Percentiles rank a stretch among this genome's conserved stretches.
phyloP scores from a whole-genome alignment of 2,329 filamentous ascomycete species.

The Sarocladium brachiariae region DNA sequence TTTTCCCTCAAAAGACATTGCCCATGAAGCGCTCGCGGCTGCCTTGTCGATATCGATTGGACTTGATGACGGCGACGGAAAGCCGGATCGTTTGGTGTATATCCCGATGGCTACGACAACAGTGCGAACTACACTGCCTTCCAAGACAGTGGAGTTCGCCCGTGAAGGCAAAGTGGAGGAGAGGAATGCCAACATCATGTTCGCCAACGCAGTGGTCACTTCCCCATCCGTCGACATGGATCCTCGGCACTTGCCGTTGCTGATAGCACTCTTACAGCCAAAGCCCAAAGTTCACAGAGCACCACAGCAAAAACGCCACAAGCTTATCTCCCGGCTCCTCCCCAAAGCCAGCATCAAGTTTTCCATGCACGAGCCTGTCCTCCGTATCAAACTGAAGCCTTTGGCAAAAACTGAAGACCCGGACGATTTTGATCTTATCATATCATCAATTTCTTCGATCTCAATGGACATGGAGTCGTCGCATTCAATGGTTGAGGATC shows the following conservation, averaged over 20 bases:
- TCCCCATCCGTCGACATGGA: constrained; percentile 92
- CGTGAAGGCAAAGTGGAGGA: constrained; percentile 68
- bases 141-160: constrained; percentile 81
- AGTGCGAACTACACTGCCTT: constrained; percentile 86
- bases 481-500: constrained; percentile 76
- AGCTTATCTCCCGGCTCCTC: constrained; percentile 79
- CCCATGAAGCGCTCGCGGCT: constrained; percentile 87
- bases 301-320: constrained; percentile 47
- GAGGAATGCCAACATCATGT: constrained; percentile 90
- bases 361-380: constrained; percentile 91
- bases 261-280: constrained; percentile 67
- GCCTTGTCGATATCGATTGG: constrained; percentile 89
- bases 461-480: constrained; percentile 92
- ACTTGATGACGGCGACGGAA: constrained; percentile 80
- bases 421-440: constrained; percentile 89
- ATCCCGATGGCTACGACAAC: constrained; percentile 96
- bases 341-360: constrained; percentile 94
- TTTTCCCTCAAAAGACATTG: constrained; percentile 85
- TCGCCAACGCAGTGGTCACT: constrained; percentile 92
- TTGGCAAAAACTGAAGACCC: constrained; percentile 57
- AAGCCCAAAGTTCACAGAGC: constrained; percentile 30
- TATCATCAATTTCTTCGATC: constrained; percentile 89
- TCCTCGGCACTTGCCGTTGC: constrained; percentile 80
- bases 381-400: constrained; percentile 81
- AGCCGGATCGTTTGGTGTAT: constrained; percentile 82